phyloP scores from a whole-genome alignment of 192 early-diverging fungal species.

The Physocladia obscura region DNA sequence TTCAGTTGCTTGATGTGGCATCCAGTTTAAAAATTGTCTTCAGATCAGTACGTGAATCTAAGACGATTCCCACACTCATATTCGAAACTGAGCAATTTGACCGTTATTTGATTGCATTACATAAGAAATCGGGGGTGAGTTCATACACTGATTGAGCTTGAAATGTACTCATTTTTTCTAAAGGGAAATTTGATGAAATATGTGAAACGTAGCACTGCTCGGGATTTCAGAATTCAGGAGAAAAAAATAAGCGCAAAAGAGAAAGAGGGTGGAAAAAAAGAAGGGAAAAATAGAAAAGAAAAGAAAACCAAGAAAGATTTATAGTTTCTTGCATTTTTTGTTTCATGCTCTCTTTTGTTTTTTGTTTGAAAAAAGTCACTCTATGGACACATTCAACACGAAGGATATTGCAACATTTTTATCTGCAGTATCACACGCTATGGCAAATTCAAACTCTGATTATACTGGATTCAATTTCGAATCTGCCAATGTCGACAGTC shows the following conservation, averaged over 20 bases:
- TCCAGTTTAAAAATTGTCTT: not conserved
- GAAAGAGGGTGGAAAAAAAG: not conserved
- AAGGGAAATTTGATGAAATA: slow-evolving; percentile 67
- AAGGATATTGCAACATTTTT: too few species aligned
- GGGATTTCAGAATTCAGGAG: slow-evolving; percentile 74
- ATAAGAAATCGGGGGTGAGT: slow-evolving; percentile 66
- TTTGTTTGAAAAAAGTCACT: too few species aligned
- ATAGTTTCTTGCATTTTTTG: too few species aligned
- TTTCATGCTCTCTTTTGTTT: too few species aligned
- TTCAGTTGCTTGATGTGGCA: too few species aligned
- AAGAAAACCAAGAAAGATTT: too few species aligned
- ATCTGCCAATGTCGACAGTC: too few species aligned
- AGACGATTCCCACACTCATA: slow-evolving; percentile 70
- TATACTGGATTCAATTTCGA: too few species aligned
- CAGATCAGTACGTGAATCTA: slow-evolving; percentile 58
- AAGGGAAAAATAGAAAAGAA: not conserved
- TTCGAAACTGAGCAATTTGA: slow-evolving; percentile 78
- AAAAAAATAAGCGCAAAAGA: slow-evolving; percentile 7
- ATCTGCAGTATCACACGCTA: too few species aligned
- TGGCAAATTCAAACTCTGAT: too few species aligned
- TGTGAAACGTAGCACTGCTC: slow-evolving; percentile 73
- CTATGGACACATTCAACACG: too few species aligned
- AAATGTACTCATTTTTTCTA: slow-evolving; percentile 11
- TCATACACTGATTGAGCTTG: not conserved
- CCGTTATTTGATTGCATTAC: slow-evolving; percentile 66